phyloP scores from a whole-genome alignment of 176 grass and related monocot genomes.

The Zoysia japonica region DNA sequence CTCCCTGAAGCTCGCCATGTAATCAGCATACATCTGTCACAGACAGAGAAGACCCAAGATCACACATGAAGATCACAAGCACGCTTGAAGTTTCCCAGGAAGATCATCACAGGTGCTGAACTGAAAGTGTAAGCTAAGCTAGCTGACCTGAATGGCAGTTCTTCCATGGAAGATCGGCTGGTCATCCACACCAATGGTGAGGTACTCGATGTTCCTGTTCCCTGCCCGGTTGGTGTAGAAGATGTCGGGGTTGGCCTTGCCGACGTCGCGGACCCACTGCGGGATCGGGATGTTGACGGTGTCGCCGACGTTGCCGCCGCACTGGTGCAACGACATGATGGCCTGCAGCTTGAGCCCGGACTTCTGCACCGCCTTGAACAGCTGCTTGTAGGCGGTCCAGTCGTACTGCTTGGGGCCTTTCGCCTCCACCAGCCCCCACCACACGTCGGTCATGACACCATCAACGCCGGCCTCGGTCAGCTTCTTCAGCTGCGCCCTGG shows the following conservation, averaged over 20 bases:
- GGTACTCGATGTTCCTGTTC: conserved; percentile 71
- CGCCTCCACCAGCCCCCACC: conserved; percentile 88
- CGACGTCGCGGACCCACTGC: conserved; percentile 54
- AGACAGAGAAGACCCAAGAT: conserved; percentile 16
- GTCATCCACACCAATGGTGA: conserved; percentile 77
- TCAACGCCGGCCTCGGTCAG: conserved; percentile 57
- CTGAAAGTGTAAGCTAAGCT: background rate
- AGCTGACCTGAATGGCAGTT: conserved; percentile 72
- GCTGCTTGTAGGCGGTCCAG: conserved; percentile 71
- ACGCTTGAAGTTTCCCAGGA: background rate
- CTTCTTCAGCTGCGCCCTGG: conserved; percentile 50
- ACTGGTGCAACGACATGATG: conserved; percentile 95
- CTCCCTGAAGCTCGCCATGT: conserved; percentile 85
- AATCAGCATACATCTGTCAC: conserved; percentile 80
- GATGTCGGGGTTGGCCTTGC: conserved; percentile 49
- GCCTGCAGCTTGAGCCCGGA: conserved; percentile 77
- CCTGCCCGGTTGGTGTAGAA: conserved; percentile 70
- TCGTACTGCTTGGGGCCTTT: conserved; percentile 51
- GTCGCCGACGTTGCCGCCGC: conserved; percentile 80
- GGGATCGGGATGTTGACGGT: conserved; percentile 69
- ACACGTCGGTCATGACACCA: conserved; percentile 86
- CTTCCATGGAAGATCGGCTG: conserved; percentile 71
- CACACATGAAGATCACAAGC: background rate
- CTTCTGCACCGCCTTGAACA: conserved; percentile 68
- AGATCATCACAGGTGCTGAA: background rate